Evolutionary conservation across 441 rosid genomes (phyloP), one percentile per base, ranked within the genome.

Genomic region (Eutrema salsugineum): DNA sequence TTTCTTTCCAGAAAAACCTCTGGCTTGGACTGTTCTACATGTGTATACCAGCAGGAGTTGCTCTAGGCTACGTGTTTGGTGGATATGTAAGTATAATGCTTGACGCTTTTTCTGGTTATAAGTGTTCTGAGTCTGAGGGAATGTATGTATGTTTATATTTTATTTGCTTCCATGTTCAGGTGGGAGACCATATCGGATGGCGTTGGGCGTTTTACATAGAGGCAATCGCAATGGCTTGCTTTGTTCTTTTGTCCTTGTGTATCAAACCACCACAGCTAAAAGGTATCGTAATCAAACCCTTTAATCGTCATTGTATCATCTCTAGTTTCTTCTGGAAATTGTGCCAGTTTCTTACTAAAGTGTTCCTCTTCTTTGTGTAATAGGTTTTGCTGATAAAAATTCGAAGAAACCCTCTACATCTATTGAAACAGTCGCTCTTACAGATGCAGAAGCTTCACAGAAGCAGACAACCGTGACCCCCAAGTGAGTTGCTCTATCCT

Each of bases 201-300:
- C 97, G 95, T 64, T 81, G 71, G 76, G 97, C 98, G 28, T 95
- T 95, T 77, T 89, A 72, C 76, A 95, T 94, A 15, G 99, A 93
- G 77, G 97, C 99, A 68, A 70, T 91, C 32, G 58, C 90, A 74
- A 93, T 95, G 99, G 65, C 86, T 73, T 90, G 94, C 48, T 95
- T 95, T 19, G 97, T 83, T 63, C 38, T 91, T 70, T 78, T 89
- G 77, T 87, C 88, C 48, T 93, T 91, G 66, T 73, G 83, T 14
- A 84, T 93, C 79, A 95, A 89, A 79, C 98, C 98, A 61, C 83
- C 91, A 73, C 90, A 83, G 80, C 77, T 93, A 59, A 93, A 93
- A 95, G 99, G 99, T 91, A 47, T 15, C 44, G 14, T 43, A 71
- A 35, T 5, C 71, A 38, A 14, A 43, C 15, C 42, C 35, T 40